Evolutionary conservation across 139 green algal genomes (phyloP), one percentile per base, ranked within the genome.

Genomic region (Picochlorum costavermella): DNA sequence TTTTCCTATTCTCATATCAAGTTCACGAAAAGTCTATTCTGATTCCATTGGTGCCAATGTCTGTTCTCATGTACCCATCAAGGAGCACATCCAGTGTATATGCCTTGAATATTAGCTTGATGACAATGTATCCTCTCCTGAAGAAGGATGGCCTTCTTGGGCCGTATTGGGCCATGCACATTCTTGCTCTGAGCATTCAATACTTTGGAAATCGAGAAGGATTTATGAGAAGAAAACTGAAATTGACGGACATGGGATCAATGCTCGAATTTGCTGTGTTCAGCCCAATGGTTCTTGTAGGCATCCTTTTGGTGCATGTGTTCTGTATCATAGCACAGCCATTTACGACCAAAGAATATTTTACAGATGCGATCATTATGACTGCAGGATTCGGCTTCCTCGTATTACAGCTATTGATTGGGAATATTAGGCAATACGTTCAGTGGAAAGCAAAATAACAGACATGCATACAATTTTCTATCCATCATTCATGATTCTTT

Each of bases 11-110:
- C 69, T 86, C 86, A 0, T 99, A 92, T 68, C 92, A 98, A 84
- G 93, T 99, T 17, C 93, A 99, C 61, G 93, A 99, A 36, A 99
- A 99, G 75, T 96, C 87, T 1, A 90, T 97, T 46, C 69, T 98
- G 50, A 71, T 98, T 59, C 84, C 91, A 9, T 78, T 96, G 44
- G 63, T 98, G 56, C 92, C 93, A 0, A 57, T 92, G 20, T 81
- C 75, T 1, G 40, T 92, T 63, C 74, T 96, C 53, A 70, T 45
- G 13, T n/a, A 26, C 46, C 11, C 46, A 25, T 20, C 17, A 14
- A 12, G n/a, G 10, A 10, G 17, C 3, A 13, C n/a, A 55, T 20
- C 46, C 3, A 28, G 81, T 2, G 30, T 61, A 9, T 92, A 71
- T 76, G 25, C 86, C 16, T 77, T 83, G 1, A 6, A 82, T 0